phyloP scores from a whole-genome alignment of 176 grass and related monocot genomes.

The Carex scoparia region DNA sequence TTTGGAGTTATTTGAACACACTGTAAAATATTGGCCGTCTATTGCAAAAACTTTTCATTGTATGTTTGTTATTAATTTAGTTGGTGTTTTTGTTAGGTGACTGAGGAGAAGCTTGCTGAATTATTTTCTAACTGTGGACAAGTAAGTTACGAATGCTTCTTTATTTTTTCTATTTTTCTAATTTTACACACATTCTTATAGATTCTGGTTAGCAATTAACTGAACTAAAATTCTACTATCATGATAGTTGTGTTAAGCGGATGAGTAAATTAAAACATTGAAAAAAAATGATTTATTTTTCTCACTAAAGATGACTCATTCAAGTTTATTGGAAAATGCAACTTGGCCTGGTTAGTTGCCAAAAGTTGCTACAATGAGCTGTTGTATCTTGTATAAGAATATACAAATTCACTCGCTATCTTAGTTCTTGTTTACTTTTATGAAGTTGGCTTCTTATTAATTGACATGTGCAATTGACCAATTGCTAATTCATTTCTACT shows the following conservation, averaged over 20 bases:
- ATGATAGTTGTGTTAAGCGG: not conserved
- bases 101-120: constrained; percentile 95
- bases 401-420: not conserved
- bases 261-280: no score
- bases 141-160: constrained; percentile 43
- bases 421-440: not conserved
- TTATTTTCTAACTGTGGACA: constrained; percentile 83
- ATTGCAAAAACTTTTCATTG: not conserved
- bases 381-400: not conserved
- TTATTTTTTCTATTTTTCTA: constrained; percentile 2
- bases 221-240: not conserved
- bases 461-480: not conserved
- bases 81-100: constrained; percentile 54
- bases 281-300: not conserved
- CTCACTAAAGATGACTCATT: not conserved
- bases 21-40: not conserved
- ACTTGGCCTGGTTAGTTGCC: not conserved
- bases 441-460: not conserved
- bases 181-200: not conserved
- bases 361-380: constrained; percentile 1
- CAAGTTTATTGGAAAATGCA: not conserved
- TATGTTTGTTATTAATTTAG: constrained; percentile 28
- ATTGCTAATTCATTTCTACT: not conserved
- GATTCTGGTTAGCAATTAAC: not conserved
- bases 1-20: not conserved